phyloP scores from a whole-genome alignment of 1,139 yeast species.

The Debaryomyces sp. region DNA sequence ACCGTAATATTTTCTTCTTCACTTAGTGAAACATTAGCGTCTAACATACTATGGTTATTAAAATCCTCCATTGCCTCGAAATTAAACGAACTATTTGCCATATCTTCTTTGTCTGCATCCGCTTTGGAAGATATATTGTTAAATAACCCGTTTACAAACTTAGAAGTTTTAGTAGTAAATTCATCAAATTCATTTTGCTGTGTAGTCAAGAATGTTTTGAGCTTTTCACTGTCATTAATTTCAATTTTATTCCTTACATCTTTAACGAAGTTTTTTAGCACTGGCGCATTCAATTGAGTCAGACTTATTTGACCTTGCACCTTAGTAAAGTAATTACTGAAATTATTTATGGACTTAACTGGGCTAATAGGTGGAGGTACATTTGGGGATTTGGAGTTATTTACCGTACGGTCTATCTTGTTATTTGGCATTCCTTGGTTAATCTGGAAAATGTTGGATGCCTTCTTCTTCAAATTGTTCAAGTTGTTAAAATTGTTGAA shows the following conservation, averaged over 20 bases:
- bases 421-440: constrained; percentile 5
- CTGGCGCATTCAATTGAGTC: constrained; percentile 6
- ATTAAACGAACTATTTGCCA: constrained; percentile 29
- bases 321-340: constrained; percentile 12
- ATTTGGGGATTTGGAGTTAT: constrained; percentile 11
- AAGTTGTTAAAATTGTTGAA: constrained; percentile 2
- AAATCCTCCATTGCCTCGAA: constrained; percentile 20
- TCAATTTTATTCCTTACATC: constrained; percentile 20
- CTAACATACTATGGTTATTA: constrained; percentile 8
- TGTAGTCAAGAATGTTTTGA: constrained; percentile 10
- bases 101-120: constrained; percentile 13
- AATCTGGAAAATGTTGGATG: constrained; percentile 23
- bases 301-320: constrained; percentile 13
- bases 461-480: constrained; percentile 21
- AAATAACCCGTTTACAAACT: constrained; percentile 22
- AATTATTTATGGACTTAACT: constrained; percentile 6
- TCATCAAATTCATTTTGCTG: constrained; percentile 25
- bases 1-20: constrained; percentile 12
- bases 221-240: constrained; percentile 8
- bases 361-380: background rate
- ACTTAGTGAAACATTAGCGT: constrained; percentile 10
- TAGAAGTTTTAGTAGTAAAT: constrained; percentile 25
- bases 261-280: constrained; percentile 12
- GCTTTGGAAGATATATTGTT: constrained; percentile 20
- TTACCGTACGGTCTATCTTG: constrained; percentile 6